Evolutionary conservation across 352 stramenopile species (phyloP).

Genomic region (Globisporangium spiculum): DNA sequence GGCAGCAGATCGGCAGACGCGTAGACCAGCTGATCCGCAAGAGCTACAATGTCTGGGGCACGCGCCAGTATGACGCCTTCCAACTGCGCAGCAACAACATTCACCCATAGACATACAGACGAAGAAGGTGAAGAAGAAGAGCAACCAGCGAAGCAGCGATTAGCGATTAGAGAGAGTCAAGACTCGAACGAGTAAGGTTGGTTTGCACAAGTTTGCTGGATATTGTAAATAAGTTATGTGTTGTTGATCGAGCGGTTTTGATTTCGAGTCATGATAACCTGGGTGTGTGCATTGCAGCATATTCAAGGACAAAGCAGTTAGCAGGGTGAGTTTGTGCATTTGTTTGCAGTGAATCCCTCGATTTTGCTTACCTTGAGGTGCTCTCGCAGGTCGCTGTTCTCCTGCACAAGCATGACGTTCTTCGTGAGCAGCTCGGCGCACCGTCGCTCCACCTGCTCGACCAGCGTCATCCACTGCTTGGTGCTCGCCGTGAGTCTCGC

Average conservation of each 20-base stretch:
- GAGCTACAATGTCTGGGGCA: slow-evolving; percentile 88
- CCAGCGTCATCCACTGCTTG: slow-evolving; percentile 34
- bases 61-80: slow-evolving; percentile 89
- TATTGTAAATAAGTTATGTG: slow-evolving; percentile 1
- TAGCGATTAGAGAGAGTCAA: neutral
- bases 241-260: neutral
- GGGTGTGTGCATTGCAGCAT: neutral
- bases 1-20: slow-evolving; percentile 58
- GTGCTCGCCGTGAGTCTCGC: slow-evolving; percentile 31
- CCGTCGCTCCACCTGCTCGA: slow-evolving; percentile 55
- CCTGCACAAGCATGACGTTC: slow-evolving; percentile 68
- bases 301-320: neutral
- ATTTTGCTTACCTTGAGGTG: slow-evolving; percentile 24
- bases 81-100: slow-evolving; percentile 91
- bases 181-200: neutral
- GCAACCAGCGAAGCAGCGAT: neutral
- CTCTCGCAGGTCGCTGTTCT: slow-evolving; percentile 46
- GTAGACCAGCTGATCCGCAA: slow-evolving; percentile 84
- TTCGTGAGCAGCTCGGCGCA: slow-evolving; percentile 66
- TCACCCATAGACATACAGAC: slow-evolving; percentile 36
- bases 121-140: neutral
- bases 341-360: neutral
- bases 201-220: neutral
- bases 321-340: neutral
- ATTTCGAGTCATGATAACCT: neutral